A percentile compares a stretch with the other conserved stretches of the same genome.
phyloP scores from a whole-genome alignment of 2,329 filamentous ascomycete species.

The Rosellinia necatrix region DNA sequence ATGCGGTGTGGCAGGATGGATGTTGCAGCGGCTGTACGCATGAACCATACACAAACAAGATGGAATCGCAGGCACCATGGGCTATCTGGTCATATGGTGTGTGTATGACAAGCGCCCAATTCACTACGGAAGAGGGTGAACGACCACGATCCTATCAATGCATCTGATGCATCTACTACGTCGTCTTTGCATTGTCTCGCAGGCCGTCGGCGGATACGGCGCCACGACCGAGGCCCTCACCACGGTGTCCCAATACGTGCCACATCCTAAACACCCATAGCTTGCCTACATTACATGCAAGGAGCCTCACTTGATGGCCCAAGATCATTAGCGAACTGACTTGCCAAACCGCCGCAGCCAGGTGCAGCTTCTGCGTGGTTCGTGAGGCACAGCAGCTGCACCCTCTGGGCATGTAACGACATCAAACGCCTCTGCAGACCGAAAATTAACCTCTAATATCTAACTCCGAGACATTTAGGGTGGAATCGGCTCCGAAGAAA shows the following conservation, averaged over 20 bases:
- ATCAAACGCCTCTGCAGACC: not conserved
- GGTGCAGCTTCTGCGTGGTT: conserved; percentile 1
- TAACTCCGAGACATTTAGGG: not conserved
- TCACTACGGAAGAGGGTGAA: not conserved
- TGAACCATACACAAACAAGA: not conserved
- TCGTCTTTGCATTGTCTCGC: not conserved
- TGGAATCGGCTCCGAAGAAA: too few relatives aligned
- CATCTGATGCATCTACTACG: not conserved
- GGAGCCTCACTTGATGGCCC: not conserved
- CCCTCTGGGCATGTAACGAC: conserved; percentile 5
- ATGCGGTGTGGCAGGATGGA: not conserved
- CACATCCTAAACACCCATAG: not conserved
- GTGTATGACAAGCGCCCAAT: conserved; percentile 10
- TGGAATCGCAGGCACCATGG: not conserved
- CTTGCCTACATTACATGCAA: not conserved
- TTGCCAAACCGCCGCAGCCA: not conserved
- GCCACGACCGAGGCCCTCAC: not conserved
- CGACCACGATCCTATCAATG: not conserved
- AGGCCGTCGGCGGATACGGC: not conserved
- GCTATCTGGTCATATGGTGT: conserved; percentile 1
- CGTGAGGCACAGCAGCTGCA: conserved; percentile 9
- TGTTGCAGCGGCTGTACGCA: not conserved
- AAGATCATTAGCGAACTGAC: not conserved
- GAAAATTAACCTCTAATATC: not conserved
- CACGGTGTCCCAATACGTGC: conserved; percentile 1